Evolutionary conservation across 768 basidiomycete genomes (phyloP).

Genomic region (Collybia sordida): DNA sequence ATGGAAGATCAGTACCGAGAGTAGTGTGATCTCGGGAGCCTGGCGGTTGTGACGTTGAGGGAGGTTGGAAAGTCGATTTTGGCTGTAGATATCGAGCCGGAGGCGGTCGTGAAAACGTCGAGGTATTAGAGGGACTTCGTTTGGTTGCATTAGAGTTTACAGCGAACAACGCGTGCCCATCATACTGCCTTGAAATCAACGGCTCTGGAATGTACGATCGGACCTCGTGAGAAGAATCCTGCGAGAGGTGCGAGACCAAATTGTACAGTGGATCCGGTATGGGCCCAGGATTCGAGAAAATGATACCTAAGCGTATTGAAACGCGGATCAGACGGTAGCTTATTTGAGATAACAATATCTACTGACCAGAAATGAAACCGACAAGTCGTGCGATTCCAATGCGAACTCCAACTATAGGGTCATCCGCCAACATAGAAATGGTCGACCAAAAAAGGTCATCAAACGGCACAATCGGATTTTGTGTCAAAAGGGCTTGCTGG

Average conservation of each 20-base stretch:
- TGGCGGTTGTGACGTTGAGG: no score
- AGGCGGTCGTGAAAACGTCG: conserved; percentile 40
- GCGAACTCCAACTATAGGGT: conserved; percentile 79
- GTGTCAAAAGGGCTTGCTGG: conserved; percentile 56
- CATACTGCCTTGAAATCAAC: conserved; percentile 2
- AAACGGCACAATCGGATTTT: conserved; percentile 31
- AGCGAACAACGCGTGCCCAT: not conserved
- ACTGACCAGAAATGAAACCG: conserved; percentile 55
- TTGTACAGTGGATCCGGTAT: conserved; percentile 34
- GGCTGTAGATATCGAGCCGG: conserved; percentile 7
- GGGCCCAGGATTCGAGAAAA: conserved; percentile 23
- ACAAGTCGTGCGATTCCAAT: conserved; percentile 82
- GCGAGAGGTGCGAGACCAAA: conserved; percentile 46
- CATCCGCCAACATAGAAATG: conserved; percentile 57
- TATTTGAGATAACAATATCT: not conserved
- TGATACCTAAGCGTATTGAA: conserved; percentile 24
- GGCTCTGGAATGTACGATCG: conserved; percentile 51
- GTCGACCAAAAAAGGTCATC: conserved; percentile 54
- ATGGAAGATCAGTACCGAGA: not conserved
- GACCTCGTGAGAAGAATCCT: conserved; percentile 62
- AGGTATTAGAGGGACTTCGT: conserved; percentile 7
- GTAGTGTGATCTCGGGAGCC: no score
- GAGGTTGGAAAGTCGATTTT: no score
- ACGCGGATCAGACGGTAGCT: not conserved
- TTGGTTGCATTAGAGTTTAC: not conserved